A percentile compares a stretch with the other conserved stretches of the same genome.
phyloP scores from a whole-genome alignment of 768 basidiomycete genomes.

The Kwoniella sp. region DNA sequence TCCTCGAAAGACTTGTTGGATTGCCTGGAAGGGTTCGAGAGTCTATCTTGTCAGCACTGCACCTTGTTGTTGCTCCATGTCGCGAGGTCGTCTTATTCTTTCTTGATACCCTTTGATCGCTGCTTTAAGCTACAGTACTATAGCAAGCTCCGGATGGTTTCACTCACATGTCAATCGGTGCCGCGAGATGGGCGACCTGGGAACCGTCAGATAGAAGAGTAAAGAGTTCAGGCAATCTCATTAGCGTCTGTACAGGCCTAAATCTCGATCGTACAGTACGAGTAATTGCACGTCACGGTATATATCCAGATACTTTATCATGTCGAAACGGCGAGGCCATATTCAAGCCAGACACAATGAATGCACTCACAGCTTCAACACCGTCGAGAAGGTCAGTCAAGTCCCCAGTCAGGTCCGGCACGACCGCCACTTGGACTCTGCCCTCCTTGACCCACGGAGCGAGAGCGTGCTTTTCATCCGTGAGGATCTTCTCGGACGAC shows the following conservation, averaged over 20 bases:
- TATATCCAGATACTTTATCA: too few species aligned
- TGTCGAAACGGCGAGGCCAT: background rate
- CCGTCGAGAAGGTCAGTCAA: slow-evolving; percentile 31
- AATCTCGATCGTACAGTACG: too few species aligned
- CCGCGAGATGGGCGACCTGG: slow-evolving; percentile 24
- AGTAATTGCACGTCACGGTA: too few species aligned
- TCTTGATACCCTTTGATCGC: too few species aligned
- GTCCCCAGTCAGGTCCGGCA: slow-evolving; percentile 36
- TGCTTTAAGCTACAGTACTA: too few species aligned
- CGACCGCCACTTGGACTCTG: slow-evolving; percentile 24
- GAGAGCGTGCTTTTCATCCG: background rate
- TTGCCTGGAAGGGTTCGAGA: background rate
- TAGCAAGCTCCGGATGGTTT: background rate
- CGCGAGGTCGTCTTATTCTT: too few species aligned
- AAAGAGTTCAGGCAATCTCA: background rate
- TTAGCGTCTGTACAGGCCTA: too few species aligned
- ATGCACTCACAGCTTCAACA: slow-evolving; percentile 25
- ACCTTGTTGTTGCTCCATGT: too few species aligned
- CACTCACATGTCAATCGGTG: slow-evolving; percentile 23
- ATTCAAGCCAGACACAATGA: background rate
- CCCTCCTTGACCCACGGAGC: slow-evolving; percentile 14
- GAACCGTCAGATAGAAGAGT: background rate
- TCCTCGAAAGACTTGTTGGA: slow-evolving; percentile 30
- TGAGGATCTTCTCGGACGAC: slow-evolving; percentile 34
- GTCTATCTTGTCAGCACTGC: background rate